Percentiles rank a stretch among this genome's conserved stretches.
phyloP scores from a whole-genome alignment of 1,284 basidiomycete genomes.

The Inonotus hispidus region DNA sequence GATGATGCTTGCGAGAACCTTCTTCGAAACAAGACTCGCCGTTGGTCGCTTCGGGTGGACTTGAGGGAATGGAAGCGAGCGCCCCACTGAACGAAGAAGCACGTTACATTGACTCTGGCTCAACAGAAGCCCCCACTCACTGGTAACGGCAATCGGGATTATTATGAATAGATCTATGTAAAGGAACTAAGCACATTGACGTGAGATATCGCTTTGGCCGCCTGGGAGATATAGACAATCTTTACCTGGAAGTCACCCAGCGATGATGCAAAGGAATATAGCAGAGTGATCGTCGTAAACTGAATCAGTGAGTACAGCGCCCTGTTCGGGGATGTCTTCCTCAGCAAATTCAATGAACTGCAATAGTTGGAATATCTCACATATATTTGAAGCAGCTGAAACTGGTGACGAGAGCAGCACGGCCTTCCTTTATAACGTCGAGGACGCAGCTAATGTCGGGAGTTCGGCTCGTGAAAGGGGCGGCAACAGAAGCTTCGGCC shows the following conservation, averaged over 20 bases:
- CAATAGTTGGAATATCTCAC: conserved; percentile 40
- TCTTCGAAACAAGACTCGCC: conserved; percentile 93
- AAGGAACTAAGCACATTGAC: conserved; percentile 59
- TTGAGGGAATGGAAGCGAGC: conserved; percentile 84
- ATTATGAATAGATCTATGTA: conserved; percentile 99
- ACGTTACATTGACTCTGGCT: conserved; percentile 12
- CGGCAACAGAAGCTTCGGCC: conserved; percentile 98
- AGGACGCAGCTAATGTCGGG: conserved; percentile 96
- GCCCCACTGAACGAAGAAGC: conserved; percentile 64
- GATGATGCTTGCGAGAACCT: conserved; percentile 90
- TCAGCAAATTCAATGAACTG: conserved; percentile 10
- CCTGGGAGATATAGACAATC: conserved; percentile 10
- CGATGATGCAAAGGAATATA: conserved; percentile 96
- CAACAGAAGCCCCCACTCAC: conserved; percentile 41
- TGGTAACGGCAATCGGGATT: conserved; percentile 92
- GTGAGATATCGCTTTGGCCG: background rate
- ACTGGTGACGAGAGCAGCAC: conserved; percentile 93
- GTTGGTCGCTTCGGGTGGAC: conserved; percentile 92
- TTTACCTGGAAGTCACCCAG: conserved; percentile 92
- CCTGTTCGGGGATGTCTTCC: conserved; percentile 38
- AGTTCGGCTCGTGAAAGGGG: conserved; percentile 92
- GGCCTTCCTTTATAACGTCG: conserved; percentile 94
- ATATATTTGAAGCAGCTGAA: conserved; percentile 99
- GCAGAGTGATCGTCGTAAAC: conserved; percentile 81
- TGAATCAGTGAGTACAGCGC: conserved; percentile 89